These are phyloP conservation scores for Fraxinus dipetala DNA, from an alignment of 305 asterid species.

Conservation along the genomic window DNA sequence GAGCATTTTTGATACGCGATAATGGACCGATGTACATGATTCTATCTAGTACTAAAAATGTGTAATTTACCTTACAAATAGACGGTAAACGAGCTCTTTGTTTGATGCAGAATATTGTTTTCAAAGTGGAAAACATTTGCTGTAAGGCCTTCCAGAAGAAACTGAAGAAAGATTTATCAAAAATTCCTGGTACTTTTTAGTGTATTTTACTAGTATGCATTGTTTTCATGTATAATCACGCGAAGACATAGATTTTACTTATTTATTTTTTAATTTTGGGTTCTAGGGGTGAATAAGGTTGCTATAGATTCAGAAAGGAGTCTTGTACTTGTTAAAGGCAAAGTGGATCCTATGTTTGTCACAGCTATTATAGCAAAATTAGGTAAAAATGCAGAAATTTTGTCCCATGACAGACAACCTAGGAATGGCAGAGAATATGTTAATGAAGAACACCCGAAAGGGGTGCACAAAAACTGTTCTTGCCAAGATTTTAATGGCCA, in stretches of 20 bases:
- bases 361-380: constrained; percentile 22
- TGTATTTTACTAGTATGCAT: background rate
- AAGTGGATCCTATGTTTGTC: constrained; percentile 26
- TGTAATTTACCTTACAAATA: background rate
- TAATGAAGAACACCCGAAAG: background rate
- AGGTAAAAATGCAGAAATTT: constrained; percentile 31
- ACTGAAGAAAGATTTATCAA: constrained; percentile 26
- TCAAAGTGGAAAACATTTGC: constrained; percentile 29
- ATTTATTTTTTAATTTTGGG: background rate
- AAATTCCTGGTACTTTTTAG: constrained; percentile 24
- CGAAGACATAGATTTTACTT: background rate
- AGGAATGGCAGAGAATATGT: background rate
- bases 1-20: background rate
- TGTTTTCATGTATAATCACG: background rate
- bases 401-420: constrained; percentile 19
- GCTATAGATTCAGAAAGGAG: constrained; percentile 24
- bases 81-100: background rate
- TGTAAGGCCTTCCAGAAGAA: constrained; percentile 22
- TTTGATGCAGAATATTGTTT: constrained; percentile 23
- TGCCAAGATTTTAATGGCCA: background rate
- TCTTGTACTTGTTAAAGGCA: constrained; percentile 33
- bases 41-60: background rate
- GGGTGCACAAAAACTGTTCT: background rate
- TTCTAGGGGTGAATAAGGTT: constrained; percentile 31
- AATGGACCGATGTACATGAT: background rate